Percentiles rank a stretch among this genome's conserved stretches.
phyloP scores from a whole-genome alignment of 805 yeast species.

The Nakazawaea ernobii region DNA sequence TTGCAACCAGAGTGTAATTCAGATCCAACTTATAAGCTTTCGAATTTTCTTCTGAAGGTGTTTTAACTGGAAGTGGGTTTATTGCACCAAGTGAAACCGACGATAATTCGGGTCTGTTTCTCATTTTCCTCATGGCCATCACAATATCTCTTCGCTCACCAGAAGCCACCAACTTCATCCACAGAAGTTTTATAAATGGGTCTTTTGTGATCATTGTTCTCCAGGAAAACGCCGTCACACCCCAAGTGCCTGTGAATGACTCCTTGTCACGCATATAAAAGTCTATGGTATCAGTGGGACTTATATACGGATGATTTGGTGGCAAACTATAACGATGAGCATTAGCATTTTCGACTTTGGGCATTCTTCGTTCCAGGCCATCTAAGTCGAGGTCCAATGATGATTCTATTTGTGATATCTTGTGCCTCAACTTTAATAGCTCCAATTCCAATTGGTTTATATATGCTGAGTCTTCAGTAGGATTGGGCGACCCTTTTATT shows the following conservation, averaged over 20 bases:
- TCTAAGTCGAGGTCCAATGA: background rate
- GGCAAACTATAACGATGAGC: background rate
- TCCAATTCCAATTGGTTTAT: slow-evolving; percentile 1
- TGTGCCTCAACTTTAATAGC: background rate
- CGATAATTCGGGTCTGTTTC: too few species aligned
- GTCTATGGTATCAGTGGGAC: slow-evolving; percentile 1
- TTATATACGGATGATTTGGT: slow-evolving; percentile 2
- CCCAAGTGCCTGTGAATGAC: background rate
- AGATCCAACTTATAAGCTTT: background rate
- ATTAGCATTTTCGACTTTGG: too few species aligned
- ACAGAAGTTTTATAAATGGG: slow-evolving; percentile 35
- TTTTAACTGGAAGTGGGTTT: too few species aligned
- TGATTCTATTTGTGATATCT: background rate
- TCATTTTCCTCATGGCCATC: background rate
- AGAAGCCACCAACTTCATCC: slow-evolving; percentile 19
- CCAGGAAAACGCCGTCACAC: slow-evolving; percentile 38
- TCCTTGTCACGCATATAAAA: slow-evolving; percentile 1
- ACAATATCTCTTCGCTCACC: background rate
- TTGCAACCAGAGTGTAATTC: background rate
- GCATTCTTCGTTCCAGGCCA: too few species aligned
- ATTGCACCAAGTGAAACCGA: too few species aligned
- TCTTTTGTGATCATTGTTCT: slow-evolving; percentile 42
- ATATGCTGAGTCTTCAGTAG: background rate
- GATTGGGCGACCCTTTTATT: background rate
- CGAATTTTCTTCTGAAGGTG: background rate